phyloP scores from a whole-genome alignment of 2,329 filamentous ascomycete genomes.

The Colletotrichum abscissum region DNA sequence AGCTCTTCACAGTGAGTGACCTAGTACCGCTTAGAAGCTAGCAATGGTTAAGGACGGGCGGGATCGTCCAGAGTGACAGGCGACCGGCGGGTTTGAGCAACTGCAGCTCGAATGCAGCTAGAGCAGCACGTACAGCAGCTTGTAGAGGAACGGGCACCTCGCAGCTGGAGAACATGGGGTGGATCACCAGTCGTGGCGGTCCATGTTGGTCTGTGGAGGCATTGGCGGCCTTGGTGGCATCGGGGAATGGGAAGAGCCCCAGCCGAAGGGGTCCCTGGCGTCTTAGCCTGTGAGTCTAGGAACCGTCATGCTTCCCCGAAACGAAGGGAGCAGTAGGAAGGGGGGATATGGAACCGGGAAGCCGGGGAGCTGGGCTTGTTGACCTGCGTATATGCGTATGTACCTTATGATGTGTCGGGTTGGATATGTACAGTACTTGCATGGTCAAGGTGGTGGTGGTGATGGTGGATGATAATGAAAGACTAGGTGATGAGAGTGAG shows the following conservation, averaged over 20 bases:
- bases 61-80: slow-evolving; percentile 32
- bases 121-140: neutral
- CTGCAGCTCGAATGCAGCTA: slow-evolving; percentile 20
- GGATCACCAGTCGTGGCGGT: slow-evolving; percentile 11
- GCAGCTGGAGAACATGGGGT: neutral
- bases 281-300: slow-evolving; percentile 26
- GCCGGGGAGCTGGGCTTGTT: slow-evolving; percentile 21
- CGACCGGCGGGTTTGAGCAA: slow-evolving; percentile 13
- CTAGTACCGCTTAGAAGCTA: neutral
- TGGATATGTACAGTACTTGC: neutral
- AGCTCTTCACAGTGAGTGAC: too few species aligned
- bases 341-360: slow-evolving; percentile 29
- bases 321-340: slow-evolving; percentile 28
- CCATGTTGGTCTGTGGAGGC: slow-evolving; percentile 20
- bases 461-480: neutral
- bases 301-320: slow-evolving; percentile 34
- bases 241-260: slow-evolving; percentile 27
- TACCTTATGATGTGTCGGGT: neutral
- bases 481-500: neutral
- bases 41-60: neutral
- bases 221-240: slow-evolving; percentile 28
- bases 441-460: neutral
- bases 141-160: neutral
- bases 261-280: slow-evolving; percentile 28
- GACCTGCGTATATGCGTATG: neutral